Evolutionary conservation across 1,139 yeast species (phyloP).

Genomic region (Taphrina betulina): DNA sequence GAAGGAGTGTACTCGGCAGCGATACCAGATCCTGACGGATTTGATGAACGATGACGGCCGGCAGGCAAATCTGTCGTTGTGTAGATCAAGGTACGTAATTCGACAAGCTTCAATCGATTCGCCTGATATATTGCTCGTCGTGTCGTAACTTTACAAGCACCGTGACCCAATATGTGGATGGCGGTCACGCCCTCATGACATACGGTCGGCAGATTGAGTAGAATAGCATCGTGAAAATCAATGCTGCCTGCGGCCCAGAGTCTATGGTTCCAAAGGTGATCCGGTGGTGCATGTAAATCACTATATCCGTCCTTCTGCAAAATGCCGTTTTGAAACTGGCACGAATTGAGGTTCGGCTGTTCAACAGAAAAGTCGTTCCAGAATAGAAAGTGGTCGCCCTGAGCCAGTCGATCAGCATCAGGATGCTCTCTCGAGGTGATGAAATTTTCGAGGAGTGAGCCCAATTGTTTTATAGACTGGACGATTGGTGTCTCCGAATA

Average conservation of each 20-base stretch:
- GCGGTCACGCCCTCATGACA: neutral
- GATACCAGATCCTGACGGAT: neutral
- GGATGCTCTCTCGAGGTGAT: too few relatives aligned
- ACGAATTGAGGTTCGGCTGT: too few relatives aligned
- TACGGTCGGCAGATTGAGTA: neutral
- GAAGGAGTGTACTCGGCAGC: constrained; percentile 41
- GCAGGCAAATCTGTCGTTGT: neutral
- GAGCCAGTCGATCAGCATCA: too few relatives aligned
- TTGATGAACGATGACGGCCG: neutral
- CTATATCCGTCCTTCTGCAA: constrained; percentile 27
- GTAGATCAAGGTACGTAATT: constrained; percentile 7
- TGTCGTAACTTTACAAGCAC: constrained; percentile 3
- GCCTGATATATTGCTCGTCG: neutral
- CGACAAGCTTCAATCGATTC: neutral
- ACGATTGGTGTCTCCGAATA: too few relatives aligned
- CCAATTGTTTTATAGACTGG: too few relatives aligned
- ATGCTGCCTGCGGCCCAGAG: constrained; percentile 24
- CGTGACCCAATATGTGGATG: neutral
- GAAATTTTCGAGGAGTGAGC: too few relatives aligned
- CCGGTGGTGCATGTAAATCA: constrained; percentile 25
- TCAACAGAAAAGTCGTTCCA: constrained; percentile 18
- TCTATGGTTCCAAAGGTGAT: constrained; percentile 9
- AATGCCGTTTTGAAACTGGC: neutral
- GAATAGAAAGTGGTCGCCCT: constrained; percentile 27
- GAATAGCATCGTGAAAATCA: neutral